Percentiles rank a stretch among this genome's conserved stretches.
phyloP scores from a whole-genome alignment of 495 filamentous ascomycete genomes.

The Podospora pseudoanserina region DNA sequence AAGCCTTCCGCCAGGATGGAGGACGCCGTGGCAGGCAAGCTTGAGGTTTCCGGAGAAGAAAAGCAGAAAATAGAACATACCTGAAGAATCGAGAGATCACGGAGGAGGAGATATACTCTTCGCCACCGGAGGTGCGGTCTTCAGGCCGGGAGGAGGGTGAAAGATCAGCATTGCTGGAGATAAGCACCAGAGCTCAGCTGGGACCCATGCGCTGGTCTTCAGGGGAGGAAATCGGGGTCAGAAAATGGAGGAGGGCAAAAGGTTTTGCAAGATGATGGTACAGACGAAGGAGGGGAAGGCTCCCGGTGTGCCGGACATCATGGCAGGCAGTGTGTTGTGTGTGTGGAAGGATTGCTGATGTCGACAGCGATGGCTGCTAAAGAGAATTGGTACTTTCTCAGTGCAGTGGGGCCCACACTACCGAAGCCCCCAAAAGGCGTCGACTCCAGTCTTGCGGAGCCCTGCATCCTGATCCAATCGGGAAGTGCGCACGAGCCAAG shows the following conservation, averaged over 20 bases:
- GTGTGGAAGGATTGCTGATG: neutral
- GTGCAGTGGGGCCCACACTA: slow-evolving; percentile 28
- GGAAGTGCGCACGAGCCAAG: slow-evolving; percentile 18
- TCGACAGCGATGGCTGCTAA: neutral
- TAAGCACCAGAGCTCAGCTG: neutral
- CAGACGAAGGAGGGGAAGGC: neutral
- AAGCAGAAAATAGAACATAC: slow-evolving; percentile 4
- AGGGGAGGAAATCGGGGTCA: neutral
- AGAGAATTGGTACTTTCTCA: slow-evolving; percentile 26
- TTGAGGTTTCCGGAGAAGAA: neutral
- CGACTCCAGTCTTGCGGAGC: slow-evolving; percentile 19
- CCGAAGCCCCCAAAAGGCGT: slow-evolving; percentile 10
- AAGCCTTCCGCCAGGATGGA: slow-evolving; percentile 8
- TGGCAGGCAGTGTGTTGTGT: neutral
- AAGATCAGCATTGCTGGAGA: slow-evolving; percentile 4
- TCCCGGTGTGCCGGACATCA: neutral
- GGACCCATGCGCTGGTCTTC: slow-evolving; percentile 3
- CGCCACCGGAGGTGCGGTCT: neutral
- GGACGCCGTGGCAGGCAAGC: neutral
- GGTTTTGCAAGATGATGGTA: neutral
- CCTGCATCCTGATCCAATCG: slow-evolving; percentile 7
- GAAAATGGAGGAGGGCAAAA: neutral
- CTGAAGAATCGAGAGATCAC: neutral
- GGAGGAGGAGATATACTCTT: neutral
- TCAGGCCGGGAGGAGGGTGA: neutral